A percentile compares a stretch with the other conserved stretches of the same genome.
Evolutionary conservation across 768 basidiomycete species (phyloP).

Genomic region (Auricularia sp.): DNA sequence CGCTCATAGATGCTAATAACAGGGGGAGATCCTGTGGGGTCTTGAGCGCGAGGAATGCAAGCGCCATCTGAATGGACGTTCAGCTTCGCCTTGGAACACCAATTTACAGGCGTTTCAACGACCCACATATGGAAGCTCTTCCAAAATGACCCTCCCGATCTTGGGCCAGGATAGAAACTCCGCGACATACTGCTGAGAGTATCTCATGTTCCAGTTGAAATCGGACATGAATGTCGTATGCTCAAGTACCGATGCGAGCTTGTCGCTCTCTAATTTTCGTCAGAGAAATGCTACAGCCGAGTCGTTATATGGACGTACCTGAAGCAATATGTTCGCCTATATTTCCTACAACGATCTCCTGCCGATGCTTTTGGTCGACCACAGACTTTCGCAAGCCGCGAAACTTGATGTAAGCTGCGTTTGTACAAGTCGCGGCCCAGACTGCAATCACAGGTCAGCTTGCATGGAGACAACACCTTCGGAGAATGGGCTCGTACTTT

Average conservation of each 20-base stretch:
- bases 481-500: background rate
- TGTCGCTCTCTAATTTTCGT: conserved; percentile 2
- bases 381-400: conserved; percentile 57
- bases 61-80: no score
- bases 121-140: background rate
- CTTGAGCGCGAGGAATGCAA: conserved; percentile 25
- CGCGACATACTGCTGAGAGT: background rate
- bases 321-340: conserved; percentile 43
- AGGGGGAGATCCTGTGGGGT: conserved; percentile 53
- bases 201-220: background rate
- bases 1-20: conserved; percentile 52
- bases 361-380: conserved; percentile 43
- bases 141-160: background rate
- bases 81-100: no score
- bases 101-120: no score
- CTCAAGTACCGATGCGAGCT: conserved; percentile 7
- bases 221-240: background rate
- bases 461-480: background rate
- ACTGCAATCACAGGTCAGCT: conserved; percentile 23
- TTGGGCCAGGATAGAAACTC: conserved; percentile 3
- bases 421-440: conserved; percentile 64
- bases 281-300: background rate
- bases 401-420: conserved; percentile 51
- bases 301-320: conserved; percentile 28
- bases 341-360: conserved; percentile 65